phyloP scores from a whole-genome alignment of 225 moss, liverwort and hornwort species.

The Rhytidiadelphus loreus region DNA sequence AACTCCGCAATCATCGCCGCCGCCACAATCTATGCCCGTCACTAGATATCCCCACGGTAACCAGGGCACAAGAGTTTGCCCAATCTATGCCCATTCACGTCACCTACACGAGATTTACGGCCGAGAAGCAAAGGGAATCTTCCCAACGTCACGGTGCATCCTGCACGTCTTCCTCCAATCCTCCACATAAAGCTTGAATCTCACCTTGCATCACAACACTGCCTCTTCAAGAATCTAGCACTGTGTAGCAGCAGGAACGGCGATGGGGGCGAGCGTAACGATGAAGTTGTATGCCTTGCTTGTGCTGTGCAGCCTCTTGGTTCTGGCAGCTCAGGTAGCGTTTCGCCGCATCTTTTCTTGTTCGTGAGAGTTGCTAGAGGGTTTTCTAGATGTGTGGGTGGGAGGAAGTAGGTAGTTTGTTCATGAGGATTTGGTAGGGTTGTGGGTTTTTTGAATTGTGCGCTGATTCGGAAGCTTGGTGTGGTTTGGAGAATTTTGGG shows the following conservation, averaged over 20 bases:
- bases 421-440: neutral
- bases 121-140: neutral
- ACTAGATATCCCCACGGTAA: neutral
- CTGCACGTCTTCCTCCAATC: neutral
- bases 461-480: neutral
- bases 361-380: neutral
- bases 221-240: neutral
- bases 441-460: neutral
- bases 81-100: neutral
- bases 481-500: neutral
- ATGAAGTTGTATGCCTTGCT: neutral
- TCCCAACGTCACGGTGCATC: neutral
- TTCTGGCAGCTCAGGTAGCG: conserved; percentile 16
- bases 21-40: neutral
- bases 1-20: neutral
- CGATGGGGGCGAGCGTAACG: neutral
- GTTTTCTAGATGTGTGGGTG: neutral
- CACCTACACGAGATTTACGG: neutral
- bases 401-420: too few species aligned
- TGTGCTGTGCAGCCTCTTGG: neutral
- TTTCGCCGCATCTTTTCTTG: neutral
- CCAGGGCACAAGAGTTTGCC: neutral
- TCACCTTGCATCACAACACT: neutral
- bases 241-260: neutral
- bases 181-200: neutral